These are phyloP conservation scores for Triadica sebifera DNA, from an alignment of 345 rosid genomes.

Conservation along the genomic window DNA sequence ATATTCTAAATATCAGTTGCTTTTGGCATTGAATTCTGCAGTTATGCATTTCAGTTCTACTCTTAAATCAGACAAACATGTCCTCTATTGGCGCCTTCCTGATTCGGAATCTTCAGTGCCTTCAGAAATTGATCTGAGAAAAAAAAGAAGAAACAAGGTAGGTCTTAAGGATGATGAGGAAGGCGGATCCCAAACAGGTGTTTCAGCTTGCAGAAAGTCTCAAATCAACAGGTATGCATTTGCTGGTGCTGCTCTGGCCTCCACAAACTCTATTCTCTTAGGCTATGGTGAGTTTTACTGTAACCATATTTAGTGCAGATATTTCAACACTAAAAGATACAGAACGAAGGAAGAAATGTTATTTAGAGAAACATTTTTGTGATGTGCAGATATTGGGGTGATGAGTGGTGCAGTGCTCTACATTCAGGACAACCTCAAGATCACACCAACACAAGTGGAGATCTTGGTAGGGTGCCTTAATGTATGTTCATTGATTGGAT, in stretches of 20 bases:
- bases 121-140: slow-evolving; percentile 6
- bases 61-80: slow-evolving; percentile 14
- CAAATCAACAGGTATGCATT: slow-evolving; percentile 51
- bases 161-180: slow-evolving; percentile 9
- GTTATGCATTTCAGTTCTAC: slow-evolving; percentile 31
- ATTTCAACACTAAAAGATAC: neutral
- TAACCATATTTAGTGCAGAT: neutral
- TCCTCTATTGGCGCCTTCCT: slow-evolving; percentile 23
- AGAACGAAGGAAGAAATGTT: neutral
- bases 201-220: neutral
- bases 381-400: slow-evolving; percentile 56
- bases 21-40: slow-evolving; percentile 13
- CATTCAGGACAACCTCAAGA: slow-evolving; percentile 47
- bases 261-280: slow-evolving; percentile 60
- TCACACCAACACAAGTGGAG: slow-evolving; percentile 54
- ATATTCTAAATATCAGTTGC: neutral
- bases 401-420: slow-evolving; percentile 64
- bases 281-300: slow-evolving; percentile 56
- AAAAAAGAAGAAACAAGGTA: slow-evolving; percentile 6
- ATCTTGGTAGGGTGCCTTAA: slow-evolving; percentile 59
- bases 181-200: neutral
- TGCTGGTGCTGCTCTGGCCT: slow-evolving; percentile 66
- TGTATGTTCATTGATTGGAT: slow-evolving; percentile 55
- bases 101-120: slow-evolving; percentile 26
- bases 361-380: neutral